Percentiles rank a stretch among this genome's conserved stretches.
Conservation (phyloP, 768 basidiomycete species). For the Lactarius hengduanensis region DNA sequence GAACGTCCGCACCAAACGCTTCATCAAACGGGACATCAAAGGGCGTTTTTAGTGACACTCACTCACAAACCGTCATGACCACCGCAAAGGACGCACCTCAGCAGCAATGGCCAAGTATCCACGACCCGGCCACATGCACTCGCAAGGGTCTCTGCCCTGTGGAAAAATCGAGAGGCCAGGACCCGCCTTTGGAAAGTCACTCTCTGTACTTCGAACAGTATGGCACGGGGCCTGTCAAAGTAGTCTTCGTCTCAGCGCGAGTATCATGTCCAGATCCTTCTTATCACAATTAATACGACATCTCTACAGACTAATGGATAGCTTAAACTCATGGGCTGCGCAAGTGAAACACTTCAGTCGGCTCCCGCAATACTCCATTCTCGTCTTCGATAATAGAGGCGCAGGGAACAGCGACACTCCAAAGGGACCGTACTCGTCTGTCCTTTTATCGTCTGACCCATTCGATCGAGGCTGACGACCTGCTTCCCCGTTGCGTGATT, state of each 20-base stretch:
- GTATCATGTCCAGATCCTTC: background rate
- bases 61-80: background rate
- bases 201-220: constrained; percentile 81
- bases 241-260: constrained; percentile 77
- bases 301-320: constrained; percentile 54
- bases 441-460: constrained; percentile 15
- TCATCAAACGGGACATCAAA: constrained; percentile 45
- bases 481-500: background rate
- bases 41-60: constrained; percentile 1
- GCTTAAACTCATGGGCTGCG: constrained; percentile 58
- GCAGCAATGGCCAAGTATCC: constrained; percentile 43
- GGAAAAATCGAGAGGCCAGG: constrained; percentile 45
- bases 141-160: constrained; percentile 76
- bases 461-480: background rate
- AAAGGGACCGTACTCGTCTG: constrained; percentile 74
- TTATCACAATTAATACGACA: background rate
- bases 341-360: constrained; percentile 66
- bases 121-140: constrained; percentile 59
- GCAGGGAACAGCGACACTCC: constrained; percentile 75
- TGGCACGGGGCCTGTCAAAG: constrained; percentile 60
- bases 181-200: constrained; percentile 56
- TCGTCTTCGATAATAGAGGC: constrained; percentile 86
- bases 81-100: background rate
- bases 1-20: constrained; percentile 52
- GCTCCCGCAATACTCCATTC: constrained; percentile 51